Conservation (phyloP, 2,329 filamentous ascomycete genomes). For the Pestalotiopsis sp. region DNA sequence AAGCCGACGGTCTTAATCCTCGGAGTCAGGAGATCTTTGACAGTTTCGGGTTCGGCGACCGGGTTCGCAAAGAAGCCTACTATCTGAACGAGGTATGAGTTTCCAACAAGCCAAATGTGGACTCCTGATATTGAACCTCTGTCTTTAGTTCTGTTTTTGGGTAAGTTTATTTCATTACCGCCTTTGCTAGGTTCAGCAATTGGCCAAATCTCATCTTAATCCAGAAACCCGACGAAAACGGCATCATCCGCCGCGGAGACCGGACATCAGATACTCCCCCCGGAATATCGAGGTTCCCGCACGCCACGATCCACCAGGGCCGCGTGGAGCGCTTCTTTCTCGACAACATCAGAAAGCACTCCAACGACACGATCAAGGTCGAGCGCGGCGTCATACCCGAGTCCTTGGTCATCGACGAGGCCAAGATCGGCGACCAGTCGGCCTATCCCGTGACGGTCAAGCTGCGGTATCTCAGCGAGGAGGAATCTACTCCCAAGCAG, state of each 20-base stretch:
- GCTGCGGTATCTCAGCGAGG: slow-evolving; percentile 56
- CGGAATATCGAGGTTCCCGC: slow-evolving; percentile 62
- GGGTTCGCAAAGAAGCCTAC: slow-evolving; percentile 66
- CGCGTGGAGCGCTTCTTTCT: slow-evolving; percentile 68
- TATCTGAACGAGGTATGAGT: slow-evolving; percentile 63
- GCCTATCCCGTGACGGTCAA: slow-evolving; percentile 63
- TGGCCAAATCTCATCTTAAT: slow-evolving; percentile 61
- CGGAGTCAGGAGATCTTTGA: slow-evolving; percentile 73
- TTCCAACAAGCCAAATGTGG: neutral
- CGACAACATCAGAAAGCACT: slow-evolving; percentile 57
- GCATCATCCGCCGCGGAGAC: slow-evolving; percentile 57
- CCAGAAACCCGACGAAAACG: slow-evolving; percentile 64
- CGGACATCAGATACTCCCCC: slow-evolving; percentile 63
- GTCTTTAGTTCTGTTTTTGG: slow-evolving; percentile 28
- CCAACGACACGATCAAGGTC: slow-evolving; percentile 47
- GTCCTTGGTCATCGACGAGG: slow-evolving; percentile 53
- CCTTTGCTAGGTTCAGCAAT: no score
- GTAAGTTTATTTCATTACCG: slow-evolving; percentile 11
- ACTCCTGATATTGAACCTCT: neutral
- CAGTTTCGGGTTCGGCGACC: slow-evolving; percentile 65
- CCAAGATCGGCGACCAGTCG: slow-evolving; percentile 44
- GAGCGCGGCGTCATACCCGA: slow-evolving; percentile 62
- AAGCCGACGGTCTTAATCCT: slow-evolving; percentile 55
- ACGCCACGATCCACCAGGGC: slow-evolving; percentile 70
- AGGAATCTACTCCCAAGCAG: slow-evolving; percentile 53